Evolutionary conservation across 2,329 filamentous ascomycete species (phyloP), one percentile per base, ranked within the genome.

Genomic region (Niveomyces coronatus): DNA sequence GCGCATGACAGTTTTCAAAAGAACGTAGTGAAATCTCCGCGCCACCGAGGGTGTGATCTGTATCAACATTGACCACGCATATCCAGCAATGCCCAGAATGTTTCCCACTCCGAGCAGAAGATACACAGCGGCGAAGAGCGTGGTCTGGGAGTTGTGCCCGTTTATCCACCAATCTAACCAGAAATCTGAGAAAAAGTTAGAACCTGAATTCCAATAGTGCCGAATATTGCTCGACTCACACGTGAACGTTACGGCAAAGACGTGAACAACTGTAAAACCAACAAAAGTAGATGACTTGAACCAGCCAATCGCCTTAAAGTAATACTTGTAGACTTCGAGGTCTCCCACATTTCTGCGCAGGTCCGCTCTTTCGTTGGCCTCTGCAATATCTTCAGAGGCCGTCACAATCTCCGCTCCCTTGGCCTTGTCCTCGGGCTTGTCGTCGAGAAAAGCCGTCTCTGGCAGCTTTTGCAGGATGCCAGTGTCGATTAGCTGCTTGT

Each of bases 1-100:
- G 6, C 41, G 37, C 44, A 61, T 55, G 11, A 60, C 53, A 0
- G 57, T 58, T 5, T 40, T 41, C 2, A 62, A 47, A 2, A 48
- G 23, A 8, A 44, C 36, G 19, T 45, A 31, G 17, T 50, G 48
- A 19, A 51, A 49, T 18, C 42, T 44, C 7, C 33, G 28, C 1
- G 54, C 48, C 19, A 49, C 49, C 5, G 41, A 43, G 24, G 60
- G 58, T 4, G 61, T 45, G 17, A 29, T 35, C 23, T 40, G 37
- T 4, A 35, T 35, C 24, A 31, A 31, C 14, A 35, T 31, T 30
- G 31, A 31, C 31, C 31, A 35, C 15, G 37, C 37, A 26, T 45
- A 47, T 6, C 44, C 43, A 3, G 47, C 14, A 27, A 49, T 39
- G 4, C 43, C 44, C 3, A 48, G 14, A 4, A 17, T 34, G 5